Percentiles rank a stretch among this genome's conserved stretches.
Conservation (phyloP, 495 filamentous ascomycete genomes). For the Aspergillus sparsus region DNA sequence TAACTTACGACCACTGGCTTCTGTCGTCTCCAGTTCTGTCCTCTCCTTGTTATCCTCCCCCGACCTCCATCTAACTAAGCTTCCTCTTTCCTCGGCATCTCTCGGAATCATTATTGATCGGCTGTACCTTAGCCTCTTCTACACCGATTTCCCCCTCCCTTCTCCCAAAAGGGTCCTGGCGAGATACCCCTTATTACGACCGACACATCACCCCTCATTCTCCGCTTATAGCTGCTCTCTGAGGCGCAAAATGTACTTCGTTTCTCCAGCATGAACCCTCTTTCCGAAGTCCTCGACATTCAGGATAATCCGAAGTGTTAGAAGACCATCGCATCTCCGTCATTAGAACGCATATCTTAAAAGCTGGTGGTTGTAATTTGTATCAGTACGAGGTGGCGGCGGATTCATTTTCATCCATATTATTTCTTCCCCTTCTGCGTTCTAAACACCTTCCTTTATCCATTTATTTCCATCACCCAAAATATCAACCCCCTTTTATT, state of each 20-base stretch:
- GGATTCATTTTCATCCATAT: neutral
- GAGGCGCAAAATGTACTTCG: constrained; percentile 14
- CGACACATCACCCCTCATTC: neutral
- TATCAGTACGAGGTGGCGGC: neutral
- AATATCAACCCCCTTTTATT: constrained; percentile 5
- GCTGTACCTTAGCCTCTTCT: no score
- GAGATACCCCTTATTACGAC: neutral
- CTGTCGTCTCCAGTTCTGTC: no score
- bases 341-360: neutral
- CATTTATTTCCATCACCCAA: neutral
- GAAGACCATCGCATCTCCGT: constrained; percentile 7
- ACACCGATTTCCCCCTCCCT: no score
- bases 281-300: constrained; percentile 3
- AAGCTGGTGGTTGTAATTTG: neutral
- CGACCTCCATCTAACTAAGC: no score
- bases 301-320: constrained; percentile 5
- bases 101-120: no score
- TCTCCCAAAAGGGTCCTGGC: neutral
- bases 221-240: constrained; percentile 9
- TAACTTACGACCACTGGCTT: no score
- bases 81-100: no score
- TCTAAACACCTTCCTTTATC: neutral
- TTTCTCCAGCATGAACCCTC: constrained; percentile 16
- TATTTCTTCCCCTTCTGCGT: constrained; percentile 2
- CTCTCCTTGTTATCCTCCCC: no score